phyloP scores from a whole-genome alignment of 2,329 filamentous ascomycete species.

The Talaromyces albobiverticillius region DNA sequence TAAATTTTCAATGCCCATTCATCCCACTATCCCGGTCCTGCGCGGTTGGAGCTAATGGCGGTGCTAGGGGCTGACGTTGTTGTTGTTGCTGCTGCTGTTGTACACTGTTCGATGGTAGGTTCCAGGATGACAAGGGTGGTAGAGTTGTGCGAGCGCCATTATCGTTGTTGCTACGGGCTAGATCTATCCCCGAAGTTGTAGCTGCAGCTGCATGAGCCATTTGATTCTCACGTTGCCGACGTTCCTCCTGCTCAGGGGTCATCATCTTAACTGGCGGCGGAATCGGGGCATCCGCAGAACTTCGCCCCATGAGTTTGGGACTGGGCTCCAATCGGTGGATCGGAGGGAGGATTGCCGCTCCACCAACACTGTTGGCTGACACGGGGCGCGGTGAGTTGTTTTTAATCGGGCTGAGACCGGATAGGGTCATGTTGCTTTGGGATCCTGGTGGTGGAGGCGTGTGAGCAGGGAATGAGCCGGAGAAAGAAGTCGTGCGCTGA shows the following conservation, averaged over 20 bases:
- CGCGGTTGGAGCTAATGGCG: neutral
- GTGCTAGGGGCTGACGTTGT: neutral
- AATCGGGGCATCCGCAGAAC: conserved; percentile 41
- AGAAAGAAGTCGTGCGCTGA: conserved; percentile 30
- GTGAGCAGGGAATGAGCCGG: conserved; percentile 25
- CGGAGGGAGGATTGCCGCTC: conserved; percentile 37
- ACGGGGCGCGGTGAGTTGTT: conserved; percentile 38
- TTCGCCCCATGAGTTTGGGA: conserved; percentile 43
- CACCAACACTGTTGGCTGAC: conserved; percentile 32
- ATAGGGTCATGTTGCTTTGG: conserved; percentile 36
- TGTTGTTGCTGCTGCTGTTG: neutral
- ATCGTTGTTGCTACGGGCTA: neutral
- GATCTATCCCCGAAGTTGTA: neutral
- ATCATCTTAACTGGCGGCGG: conserved; percentile 42
- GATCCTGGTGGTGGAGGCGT: conserved; percentile 31
- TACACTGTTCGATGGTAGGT: conserved; percentile 6
- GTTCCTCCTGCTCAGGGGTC: conserved; percentile 43
- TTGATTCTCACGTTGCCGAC: conserved; percentile 37
- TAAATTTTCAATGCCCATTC: neutral
- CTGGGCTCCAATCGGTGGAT: conserved; percentile 42
- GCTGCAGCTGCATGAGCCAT: conserved; percentile 18
- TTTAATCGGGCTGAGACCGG: conserved; percentile 47
- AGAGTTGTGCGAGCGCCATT: neutral
- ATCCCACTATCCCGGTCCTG: conserved; percentile 1
- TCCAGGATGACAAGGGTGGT: conserved; percentile 12